Evolutionary conservation across 2,329 filamentous ascomycete genomes (phyloP), one percentile per base, ranked within the genome.

Genomic region (Bipolaris zeicola): DNA sequence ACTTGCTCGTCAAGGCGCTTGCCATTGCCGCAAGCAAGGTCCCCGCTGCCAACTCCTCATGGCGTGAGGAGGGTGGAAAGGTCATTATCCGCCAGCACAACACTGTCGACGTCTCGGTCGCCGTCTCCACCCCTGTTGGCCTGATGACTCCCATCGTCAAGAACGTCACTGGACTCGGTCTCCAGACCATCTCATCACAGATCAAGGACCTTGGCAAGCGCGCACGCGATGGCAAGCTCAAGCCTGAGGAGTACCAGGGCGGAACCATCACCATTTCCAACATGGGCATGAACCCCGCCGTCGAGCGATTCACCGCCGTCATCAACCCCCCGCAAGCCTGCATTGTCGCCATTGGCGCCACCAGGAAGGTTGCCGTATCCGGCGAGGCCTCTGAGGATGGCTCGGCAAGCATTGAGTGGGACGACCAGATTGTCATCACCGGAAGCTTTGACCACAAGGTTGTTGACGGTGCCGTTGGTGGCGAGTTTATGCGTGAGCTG

Each of bases 221-320:
- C 77, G 95, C 95, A 62, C 88, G 92, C 61, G 95, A 98, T 69
- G 91, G 91, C 81, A 99, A 98, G 88, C 90, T 99, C 71, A 98
- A 98, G 89, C 95, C 95, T 45, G 94, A 99, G 79, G 93, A 99
- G 82, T 99, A 96, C 87, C 94, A 97, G 85, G 95, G 95, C 54
- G 95, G 95, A 77, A 96, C 92, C 77, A 96, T 99, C 82, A 97
- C 94, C 79, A 98, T 99, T 81, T 96, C 91, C 82, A 99, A 99
- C 87, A 96, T 99, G 95, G 95, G 95, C 80, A 99, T 99, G 95
- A 99, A 99, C 86, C 76, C 88, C 45, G 94, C 95, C 48, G 89
- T 99, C 62, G 93, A 98, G 81, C 87, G 93, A 77, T 99, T 99
- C 82, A 98, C 95, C 50, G 95, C 95, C 67, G 90, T 99, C 75